These are phyloP conservation scores for Vanrija pseudolonga DNA, from an alignment of 1,284 basidiomycete genomes.

Conservation along the genomic window DNA sequence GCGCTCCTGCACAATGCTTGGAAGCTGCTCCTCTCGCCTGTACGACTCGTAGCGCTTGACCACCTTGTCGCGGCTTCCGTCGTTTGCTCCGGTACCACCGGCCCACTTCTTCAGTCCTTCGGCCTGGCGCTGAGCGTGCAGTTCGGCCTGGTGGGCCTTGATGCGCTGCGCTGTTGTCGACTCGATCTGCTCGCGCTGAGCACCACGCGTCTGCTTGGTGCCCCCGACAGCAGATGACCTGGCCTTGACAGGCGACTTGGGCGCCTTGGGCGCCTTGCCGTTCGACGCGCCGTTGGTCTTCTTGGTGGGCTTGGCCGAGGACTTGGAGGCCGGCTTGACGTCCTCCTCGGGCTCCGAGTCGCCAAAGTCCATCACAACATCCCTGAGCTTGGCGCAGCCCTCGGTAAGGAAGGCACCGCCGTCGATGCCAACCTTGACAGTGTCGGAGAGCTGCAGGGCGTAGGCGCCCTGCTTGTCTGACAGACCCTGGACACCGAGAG, in stretches of 20 bases:
- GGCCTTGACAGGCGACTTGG: constrained; percentile 34
- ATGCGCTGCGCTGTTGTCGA: constrained; percentile 65
- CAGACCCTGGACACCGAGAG: constrained; percentile 79
- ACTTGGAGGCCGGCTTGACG: constrained; percentile 51
- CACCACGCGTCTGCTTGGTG: constrained; percentile 70
- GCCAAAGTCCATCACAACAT: constrained; percentile 79
- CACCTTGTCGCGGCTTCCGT: constrained; percentile 69
- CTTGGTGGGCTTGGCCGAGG: constrained; percentile 52
- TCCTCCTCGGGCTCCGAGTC: constrained; percentile 49
- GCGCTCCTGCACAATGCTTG: constrained; percentile 69
- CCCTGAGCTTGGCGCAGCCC: constrained; percentile 74
- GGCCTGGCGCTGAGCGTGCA: constrained; percentile 73
- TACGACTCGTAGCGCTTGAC: constrained; percentile 98
- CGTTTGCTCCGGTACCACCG: constrained; percentile 59
- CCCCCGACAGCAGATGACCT: constrained; percentile 57
- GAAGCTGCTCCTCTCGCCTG: constrained; percentile 86
- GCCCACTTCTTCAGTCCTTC: constrained; percentile 83
- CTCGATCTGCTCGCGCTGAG: constrained; percentile 69
- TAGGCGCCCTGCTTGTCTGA: constrained; percentile 70
- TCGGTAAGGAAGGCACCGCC: constrained; percentile 73
- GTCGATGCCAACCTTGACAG: constrained; percentile 70
- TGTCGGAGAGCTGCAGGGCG: constrained; percentile 84
- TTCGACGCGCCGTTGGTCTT: constrained; percentile 56
- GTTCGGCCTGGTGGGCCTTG: constrained; percentile 80
- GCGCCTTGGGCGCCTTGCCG: constrained; percentile 11